Conservation (phyloP, 2,329 filamentous ascomycete species). For the Salinomyces thailandicus region DNA sequence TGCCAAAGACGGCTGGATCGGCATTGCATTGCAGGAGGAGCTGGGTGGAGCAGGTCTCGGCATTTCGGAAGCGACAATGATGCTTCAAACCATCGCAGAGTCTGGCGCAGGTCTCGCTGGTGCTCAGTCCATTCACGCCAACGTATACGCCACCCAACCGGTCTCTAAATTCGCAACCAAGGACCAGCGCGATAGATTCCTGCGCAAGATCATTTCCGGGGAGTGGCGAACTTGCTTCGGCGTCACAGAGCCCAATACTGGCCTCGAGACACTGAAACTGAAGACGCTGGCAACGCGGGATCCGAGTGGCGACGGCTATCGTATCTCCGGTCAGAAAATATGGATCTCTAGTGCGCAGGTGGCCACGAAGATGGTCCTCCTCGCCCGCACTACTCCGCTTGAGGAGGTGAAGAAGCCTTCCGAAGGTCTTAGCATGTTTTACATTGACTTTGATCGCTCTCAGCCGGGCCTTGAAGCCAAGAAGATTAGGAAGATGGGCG, state of each 20-base stretch:
- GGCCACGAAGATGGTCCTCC: conserved; percentile 69
- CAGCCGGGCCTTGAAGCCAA: conserved; percentile 55
- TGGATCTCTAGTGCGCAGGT: conserved; percentile 84
- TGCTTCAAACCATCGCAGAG: conserved; percentile 59
- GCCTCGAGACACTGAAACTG: conserved; percentile 65
- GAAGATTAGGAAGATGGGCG: conserved; percentile 77
- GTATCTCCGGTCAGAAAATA: conserved; percentile 69
- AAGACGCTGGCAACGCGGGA: conserved; percentile 53
- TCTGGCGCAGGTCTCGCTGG: conserved; percentile 68
- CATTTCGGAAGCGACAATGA: conserved; percentile 74
- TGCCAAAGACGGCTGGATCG: conserved; percentile 67
- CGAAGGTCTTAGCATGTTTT: conserved; percentile 72
- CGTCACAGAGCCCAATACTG: conserved; percentile 74
- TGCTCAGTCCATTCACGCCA: conserved; percentile 48
- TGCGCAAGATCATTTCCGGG: conserved; percentile 63
- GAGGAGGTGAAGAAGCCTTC: conserved; percentile 58
- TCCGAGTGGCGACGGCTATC: conserved; percentile 50
- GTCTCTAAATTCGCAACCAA: conserved; percentile 61
- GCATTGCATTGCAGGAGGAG: conserved; percentile 65
- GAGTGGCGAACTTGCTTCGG: conserved; percentile 67
- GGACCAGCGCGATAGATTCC: conserved; percentile 52
- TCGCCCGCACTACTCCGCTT: conserved; percentile 62
- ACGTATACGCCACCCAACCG: conserved; percentile 65
- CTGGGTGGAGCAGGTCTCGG: conserved; percentile 65
- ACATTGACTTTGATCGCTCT: conserved; percentile 59